Evolutionary conservation across 352 stramenopile genomes (phyloP).

Genomic region (Phytopythium ostracodes): DNA sequence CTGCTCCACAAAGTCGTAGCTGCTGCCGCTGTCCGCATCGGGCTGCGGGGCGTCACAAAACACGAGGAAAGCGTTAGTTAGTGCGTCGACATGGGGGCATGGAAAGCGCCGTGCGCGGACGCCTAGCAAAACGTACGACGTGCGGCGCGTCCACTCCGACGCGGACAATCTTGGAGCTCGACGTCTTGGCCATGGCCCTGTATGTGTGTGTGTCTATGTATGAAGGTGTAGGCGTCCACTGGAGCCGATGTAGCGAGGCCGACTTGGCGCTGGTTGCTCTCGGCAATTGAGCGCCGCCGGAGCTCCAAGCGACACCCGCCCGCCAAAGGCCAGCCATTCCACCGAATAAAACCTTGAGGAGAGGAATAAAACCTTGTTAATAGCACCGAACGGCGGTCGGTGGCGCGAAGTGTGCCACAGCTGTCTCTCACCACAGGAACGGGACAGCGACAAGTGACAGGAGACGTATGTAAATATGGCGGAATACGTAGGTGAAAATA

Average conservation of each 20-base stretch:
- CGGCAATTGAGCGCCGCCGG: not conserved
- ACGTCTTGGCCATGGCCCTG: constrained; percentile 52
- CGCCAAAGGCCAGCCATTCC: constrained; percentile 1
- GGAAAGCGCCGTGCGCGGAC: not conserved
- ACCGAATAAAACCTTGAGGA: not conserved
- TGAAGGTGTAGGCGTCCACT: not conserved
- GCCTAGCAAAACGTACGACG: constrained; percentile 37
- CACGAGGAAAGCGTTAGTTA: not conserved
- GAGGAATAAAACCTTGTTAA: not conserved
- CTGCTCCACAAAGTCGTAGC: constrained; percentile 77
- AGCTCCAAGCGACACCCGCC: constrained; percentile 7
- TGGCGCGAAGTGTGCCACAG: not conserved
- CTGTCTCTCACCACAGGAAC: constrained; percentile 6
- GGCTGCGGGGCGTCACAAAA: no score
- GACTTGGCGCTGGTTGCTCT: not conserved
- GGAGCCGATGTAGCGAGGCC: not conserved
- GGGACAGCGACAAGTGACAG: not conserved
- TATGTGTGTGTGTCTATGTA: not conserved
- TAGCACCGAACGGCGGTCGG: not conserved
- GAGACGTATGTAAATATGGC: not conserved
- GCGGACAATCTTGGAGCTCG: constrained; percentile 63
- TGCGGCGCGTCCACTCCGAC: constrained; percentile 74
- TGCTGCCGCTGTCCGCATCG: constrained; percentile 65
- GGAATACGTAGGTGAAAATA: not conserved
- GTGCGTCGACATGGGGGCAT: not conserved